Base-by-base conservation (phyloP, 2,329 filamentous ascomycete species). In the Curvularia hawaiiensis region DNA sequence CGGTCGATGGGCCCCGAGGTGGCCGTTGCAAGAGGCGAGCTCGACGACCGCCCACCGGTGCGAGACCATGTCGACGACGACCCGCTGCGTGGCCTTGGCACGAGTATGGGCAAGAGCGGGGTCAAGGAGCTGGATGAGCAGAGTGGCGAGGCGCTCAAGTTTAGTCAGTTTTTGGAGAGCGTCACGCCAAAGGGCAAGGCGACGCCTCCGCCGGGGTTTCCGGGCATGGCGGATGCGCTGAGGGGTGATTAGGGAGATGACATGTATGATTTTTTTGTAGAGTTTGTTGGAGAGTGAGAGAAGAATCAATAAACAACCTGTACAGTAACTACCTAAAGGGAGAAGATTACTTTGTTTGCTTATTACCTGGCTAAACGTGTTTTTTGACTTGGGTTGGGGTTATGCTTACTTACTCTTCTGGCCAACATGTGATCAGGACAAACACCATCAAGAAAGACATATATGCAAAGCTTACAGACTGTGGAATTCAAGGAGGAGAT, bases 31-130 rank as follows among this genome's bases (percentile, higher is more conserved):
- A 24, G 58, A 1, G 73, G 74, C 28, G 57, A 63, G 40, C 44
- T 74, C 28, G 68, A 70, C 8, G 72, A 75, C 45, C 31, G 20
- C 33, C 65, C 70, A 16, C 71, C 72, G 0, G 50, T 52, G 1
- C 38, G 62, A n/a, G 56, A 63, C 26, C n/a, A 50, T 9, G 40
- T 48, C 10, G 58, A 63, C 0, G 44, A 45, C 1, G 49, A 63
- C 50, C 55, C 59, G 5, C 26, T 70, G 20, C 52, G 10, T 4
- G 50, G 53, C 22, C 24, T 69, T 5, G 46, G 64, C 1, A 35
- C 40, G 7, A 50, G 49, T 1, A 16, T 52, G 43, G 56, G 54
- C 7, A 55, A 43, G 53, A 67, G 63, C 50, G 66, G 65, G 1
- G 49, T 65, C 9, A 52, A 52, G 51, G 60, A 65, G 54, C 22